Evolutionary conservation across 768 basidiomycete species (phyloP).

Genomic region (Terana coerulea): DNA sequence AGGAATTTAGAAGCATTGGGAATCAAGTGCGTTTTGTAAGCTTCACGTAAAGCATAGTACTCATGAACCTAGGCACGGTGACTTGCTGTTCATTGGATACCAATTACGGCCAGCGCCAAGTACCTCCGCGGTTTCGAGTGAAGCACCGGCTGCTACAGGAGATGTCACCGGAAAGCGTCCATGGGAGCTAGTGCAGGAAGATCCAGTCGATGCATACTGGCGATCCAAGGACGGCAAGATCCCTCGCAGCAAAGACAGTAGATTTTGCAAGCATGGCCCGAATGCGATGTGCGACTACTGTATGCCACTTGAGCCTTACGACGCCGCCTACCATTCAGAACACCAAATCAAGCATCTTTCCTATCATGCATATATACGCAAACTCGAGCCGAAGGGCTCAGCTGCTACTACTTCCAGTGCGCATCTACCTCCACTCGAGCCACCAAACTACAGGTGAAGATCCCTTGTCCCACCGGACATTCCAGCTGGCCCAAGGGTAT

Average conservation of each 20-base stretch:
- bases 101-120: conserved; percentile 35
- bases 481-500: conserved; percentile 93
- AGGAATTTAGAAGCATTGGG: conserved; percentile 69
- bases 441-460: conserved; percentile 81
- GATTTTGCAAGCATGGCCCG: conserved; percentile 89
- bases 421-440: conserved; percentile 65
- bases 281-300: conserved; percentile 99
- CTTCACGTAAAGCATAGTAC: too few species aligned
- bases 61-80: conserved; percentile 83
- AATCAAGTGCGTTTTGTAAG: conserved; percentile 59
- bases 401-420: conserved; percentile 56
- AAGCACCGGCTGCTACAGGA: conserved; percentile 19
- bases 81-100: conserved; percentile 86
- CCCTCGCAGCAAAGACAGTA: conserved; percentile 69
- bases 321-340: conserved; percentile 84
- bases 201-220: conserved; percentile 85
- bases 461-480: conserved; percentile 90
- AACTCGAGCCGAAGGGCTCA: conserved; percentile 66
- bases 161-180: conserved; percentile 40
- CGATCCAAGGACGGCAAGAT: conserved; percentile 84
- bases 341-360: conserved; percentile 97
- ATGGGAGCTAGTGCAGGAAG: conserved; percentile 80
- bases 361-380: conserved; percentile 87
- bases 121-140: conserved; percentile 27
- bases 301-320: conserved; percentile 98